phyloP scores from a whole-genome alignment of 148 eudicot species.

The Chenopodium berlandieri region DNA sequence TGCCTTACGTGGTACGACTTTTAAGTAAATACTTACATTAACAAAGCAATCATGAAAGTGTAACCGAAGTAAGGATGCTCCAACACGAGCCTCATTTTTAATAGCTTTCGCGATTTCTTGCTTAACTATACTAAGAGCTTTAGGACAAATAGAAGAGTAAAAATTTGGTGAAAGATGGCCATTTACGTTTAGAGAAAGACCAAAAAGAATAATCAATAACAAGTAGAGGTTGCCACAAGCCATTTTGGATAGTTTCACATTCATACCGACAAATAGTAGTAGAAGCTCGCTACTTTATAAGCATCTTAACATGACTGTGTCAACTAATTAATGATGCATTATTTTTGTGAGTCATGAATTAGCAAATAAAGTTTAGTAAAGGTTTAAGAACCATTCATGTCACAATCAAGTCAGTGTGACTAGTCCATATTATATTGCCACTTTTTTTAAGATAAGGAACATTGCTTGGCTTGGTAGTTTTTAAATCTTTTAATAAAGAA shows the following conservation, averaged over 20 bases:
- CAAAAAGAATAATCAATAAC: slow-evolving; percentile 3
- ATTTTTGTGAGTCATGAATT: not conserved
- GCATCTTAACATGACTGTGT: not conserved
- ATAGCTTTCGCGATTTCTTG: slow-evolving; percentile 31
- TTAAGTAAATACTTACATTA: slow-evolving; percentile 32
- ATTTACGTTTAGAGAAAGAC: slow-evolving; percentile 14
- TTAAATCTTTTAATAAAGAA: too few relatives aligned
- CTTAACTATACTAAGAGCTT: slow-evolving; percentile 24
- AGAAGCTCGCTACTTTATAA: slow-evolving; percentile 18
- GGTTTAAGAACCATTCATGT: not conserved
- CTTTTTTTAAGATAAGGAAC: too few relatives aligned
- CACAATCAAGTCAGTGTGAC: not conserved
- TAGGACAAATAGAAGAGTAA: slow-evolving; percentile 30
- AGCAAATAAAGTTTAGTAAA: not conserved
- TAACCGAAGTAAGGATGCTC: slow-evolving; percentile 56
- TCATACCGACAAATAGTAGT: slow-evolving; percentile 18
- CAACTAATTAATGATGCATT: not conserved
- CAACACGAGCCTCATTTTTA: slow-evolving; percentile 42
- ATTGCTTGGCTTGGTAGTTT: too few relatives aligned
- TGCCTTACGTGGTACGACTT: too few relatives aligned
- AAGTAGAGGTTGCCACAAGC: slow-evolving; percentile 19
- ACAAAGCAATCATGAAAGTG: slow-evolving; percentile 68
- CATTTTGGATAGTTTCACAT: slow-evolving; percentile 7
- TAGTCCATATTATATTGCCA: not conserved
- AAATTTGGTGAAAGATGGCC: slow-evolving; percentile 22